Base-by-base conservation (phyloP, 306 rosid species). In the Nissolia schottii region DNA sequence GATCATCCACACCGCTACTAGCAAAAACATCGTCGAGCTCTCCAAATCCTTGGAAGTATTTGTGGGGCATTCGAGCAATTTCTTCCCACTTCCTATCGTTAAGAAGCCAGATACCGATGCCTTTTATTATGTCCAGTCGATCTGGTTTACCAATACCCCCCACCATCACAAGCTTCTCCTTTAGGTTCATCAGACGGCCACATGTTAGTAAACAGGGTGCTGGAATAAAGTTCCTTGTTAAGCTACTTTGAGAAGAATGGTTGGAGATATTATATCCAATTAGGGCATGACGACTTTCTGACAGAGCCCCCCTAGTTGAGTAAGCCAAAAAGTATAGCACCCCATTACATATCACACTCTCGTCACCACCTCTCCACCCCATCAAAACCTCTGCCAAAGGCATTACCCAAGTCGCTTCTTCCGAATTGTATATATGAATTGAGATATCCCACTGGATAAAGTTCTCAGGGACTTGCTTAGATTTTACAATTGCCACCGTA, bases 281-380 rank as follows among this genome's bases (percentile, higher is more conserved):
- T 11, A 93, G 83, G 16, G 90, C 81, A 56, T 93, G 98, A 2
- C 96, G 96, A 59, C 74, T 81, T 59, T 83, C 92, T 0, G 80
- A 76, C 3, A 12, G 27, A 15, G 85, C 87, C 0, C 81, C 92
- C 20, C 89, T 90, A 0, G 96, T 87, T 48, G 96, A 85, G 82
- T 93, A 90, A 82, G 88, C 88, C 81, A 93, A 45, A 75, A 90
- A 87, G 93, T 84, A 93, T 59, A 93, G 51, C 77, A 85, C 83
- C 64, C 91, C 96, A 43, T 81, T 87, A 61, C 98, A 90, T 57
- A 90, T 90, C 59, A 90, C 91, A 62, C 98, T 88, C 83, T 88
- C 98, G 0, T 88, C 85, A 41, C 98, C 98, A 72, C 90, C 96
- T 78, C 98, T 86, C 98, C 98, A 93, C 53, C 96, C 96, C 1